Evolutionary conservation across 345 rosid species (phyloP).

Genomic region (Eucalyptus curtisii): DNA sequence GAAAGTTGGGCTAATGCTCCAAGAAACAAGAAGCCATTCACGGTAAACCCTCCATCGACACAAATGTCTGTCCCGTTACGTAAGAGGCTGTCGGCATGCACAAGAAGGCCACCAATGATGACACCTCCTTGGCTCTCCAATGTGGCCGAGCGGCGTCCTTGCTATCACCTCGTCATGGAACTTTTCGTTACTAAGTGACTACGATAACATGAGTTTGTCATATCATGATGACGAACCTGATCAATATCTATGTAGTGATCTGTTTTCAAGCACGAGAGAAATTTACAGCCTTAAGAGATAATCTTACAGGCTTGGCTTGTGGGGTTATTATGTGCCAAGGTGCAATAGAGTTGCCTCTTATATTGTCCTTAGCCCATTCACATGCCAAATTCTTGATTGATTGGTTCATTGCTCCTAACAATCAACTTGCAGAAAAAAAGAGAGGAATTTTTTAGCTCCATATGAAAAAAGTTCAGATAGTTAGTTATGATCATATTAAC

Average conservation of each 20-base stretch:
- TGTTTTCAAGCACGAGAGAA: not conserved
- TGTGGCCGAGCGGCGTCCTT: conserved; percentile 21
- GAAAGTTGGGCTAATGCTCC: not conserved
- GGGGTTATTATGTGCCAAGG: conserved; percentile 13
- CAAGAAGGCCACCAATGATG: conserved; percentile 23
- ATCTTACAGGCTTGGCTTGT: not conserved
- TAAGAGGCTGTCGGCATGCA: conserved; percentile 41
- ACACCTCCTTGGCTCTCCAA: conserved; percentile 26
- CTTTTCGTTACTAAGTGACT: not conserved
- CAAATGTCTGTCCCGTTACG: conserved; percentile 27
- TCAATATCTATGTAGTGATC: not conserved
- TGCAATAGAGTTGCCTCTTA: conserved; percentile 26
- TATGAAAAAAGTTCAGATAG: not conserved
- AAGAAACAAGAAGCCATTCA: conserved; percentile 5
- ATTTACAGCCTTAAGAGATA: not conserved
- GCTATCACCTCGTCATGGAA: not conserved
- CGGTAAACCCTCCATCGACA: conserved; percentile 35
- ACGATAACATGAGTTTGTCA: not conserved
- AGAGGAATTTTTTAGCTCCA: not conserved
- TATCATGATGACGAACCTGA: not conserved
- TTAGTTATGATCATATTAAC: not conserved
- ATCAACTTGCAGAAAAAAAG: not conserved
- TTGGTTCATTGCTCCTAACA: conserved; percentile 25
- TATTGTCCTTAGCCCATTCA: conserved; percentile 36
- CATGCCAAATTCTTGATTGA: conserved; percentile 26